phyloP scores from a whole-genome alignment of 768 basidiomycete genomes.

The Mycena olivaceomarginata region DNA sequence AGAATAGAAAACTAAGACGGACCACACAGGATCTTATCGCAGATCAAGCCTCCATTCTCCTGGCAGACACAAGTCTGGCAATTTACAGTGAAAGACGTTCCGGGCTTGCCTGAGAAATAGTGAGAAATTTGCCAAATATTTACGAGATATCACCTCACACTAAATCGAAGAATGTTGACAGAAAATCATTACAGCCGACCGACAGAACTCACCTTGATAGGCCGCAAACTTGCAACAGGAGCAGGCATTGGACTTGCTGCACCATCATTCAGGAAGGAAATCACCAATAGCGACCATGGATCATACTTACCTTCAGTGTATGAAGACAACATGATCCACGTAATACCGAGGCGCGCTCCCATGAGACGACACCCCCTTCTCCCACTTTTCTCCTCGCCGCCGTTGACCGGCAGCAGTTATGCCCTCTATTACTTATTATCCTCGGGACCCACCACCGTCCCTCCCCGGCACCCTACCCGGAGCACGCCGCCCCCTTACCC shows the following conservation, averaged over 20 bases:
- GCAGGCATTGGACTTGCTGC: slow-evolving; percentile 21
- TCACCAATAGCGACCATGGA: slow-evolving; percentile 6
- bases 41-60: slow-evolving; percentile 20
- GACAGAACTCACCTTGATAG: slow-evolving; percentile 23
- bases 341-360: slow-evolving; percentile 15
- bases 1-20: slow-evolving; percentile 8
- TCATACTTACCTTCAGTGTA: slow-evolving; percentile 25
- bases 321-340: slow-evolving; percentile 8
- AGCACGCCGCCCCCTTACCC: too few relatives aligned
- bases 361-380: too few relatives aligned
- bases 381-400: too few relatives aligned
- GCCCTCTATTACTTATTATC: too few relatives aligned
- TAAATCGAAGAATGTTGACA: slow-evolving; percentile 13
- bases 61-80: slow-evolving; percentile 23
- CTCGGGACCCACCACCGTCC: too few relatives aligned
- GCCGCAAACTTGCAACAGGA: slow-evolving; percentile 2
- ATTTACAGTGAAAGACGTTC: slow-evolving; percentile 9
- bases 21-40: slow-evolving; percentile 19
- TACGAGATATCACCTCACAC: slow-evolving; percentile 20
- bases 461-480: too few relatives aligned
- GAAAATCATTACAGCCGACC: slow-evolving; percentile 12
- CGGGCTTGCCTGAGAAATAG: slow-evolving; percentile 14
- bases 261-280: slow-evolving; percentile 12
- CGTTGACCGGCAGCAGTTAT: too few relatives aligned
- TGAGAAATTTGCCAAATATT: slow-evolving; percentile 19